phyloP scores from a whole-genome alignment of 495 filamentous ascomycete species.

The Cercophora newfieldiana region DNA sequence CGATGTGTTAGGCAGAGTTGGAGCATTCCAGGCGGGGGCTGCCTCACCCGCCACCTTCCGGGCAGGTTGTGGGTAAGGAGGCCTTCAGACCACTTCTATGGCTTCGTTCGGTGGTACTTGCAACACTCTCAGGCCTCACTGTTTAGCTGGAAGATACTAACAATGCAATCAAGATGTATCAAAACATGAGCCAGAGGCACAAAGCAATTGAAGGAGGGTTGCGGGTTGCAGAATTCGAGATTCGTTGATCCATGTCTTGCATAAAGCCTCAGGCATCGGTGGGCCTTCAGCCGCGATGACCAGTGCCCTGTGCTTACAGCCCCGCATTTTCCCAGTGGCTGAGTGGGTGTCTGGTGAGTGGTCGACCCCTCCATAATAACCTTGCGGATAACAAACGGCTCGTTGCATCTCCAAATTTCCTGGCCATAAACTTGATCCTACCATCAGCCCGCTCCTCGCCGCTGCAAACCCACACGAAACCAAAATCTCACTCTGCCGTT shows the following conservation, averaged over 20 bases:
- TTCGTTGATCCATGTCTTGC: neutral
- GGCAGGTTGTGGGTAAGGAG: too few relatives aligned
- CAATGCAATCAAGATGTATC: too few relatives aligned
- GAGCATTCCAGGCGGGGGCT: neutral
- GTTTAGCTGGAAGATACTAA: too few relatives aligned
- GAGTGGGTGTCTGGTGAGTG: neutral
- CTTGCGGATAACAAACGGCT: neutral
- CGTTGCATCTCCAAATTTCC: constrained; percentile 9
- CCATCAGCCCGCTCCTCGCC: neutral
- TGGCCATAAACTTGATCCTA: neutral
- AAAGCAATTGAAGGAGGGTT: too few relatives aligned
- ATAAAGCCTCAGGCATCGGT: neutral
- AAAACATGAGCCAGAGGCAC: too few relatives aligned
- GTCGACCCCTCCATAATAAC: neutral
- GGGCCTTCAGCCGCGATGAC: neutral
- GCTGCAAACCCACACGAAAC: neutral
- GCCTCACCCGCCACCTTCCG: too few relatives aligned
- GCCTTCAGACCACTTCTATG: too few relatives aligned
- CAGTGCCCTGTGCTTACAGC: neutral
- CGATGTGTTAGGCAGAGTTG: neutral
- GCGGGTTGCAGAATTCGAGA: too few relatives aligned
- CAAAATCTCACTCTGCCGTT: neutral
- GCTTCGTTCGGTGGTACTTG: too few relatives aligned
- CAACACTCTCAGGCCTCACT: too few relatives aligned
- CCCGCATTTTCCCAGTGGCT: constrained; percentile 3